These are phyloP conservation scores for Piper longum DNA, from an alignment of 164 flowering plant species.

Conservation along the genomic window DNA sequence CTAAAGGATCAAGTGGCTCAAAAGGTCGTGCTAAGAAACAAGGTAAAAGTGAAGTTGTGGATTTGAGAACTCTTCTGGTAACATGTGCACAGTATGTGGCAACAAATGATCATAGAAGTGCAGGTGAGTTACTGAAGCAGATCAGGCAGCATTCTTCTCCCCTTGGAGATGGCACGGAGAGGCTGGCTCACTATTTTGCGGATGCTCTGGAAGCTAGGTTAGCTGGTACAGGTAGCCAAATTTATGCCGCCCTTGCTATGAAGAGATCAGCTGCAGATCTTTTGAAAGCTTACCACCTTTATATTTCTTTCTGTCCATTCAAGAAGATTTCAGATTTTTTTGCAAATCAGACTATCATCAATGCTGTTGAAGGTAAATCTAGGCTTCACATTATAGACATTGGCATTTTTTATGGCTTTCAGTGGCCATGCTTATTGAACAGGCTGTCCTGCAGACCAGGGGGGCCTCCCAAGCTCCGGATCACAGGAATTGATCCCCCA, in stretches of 20 bases:
- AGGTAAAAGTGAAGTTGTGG: constrained; percentile 49
- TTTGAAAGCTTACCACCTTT: constrained; percentile 61
- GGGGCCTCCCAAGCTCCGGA: constrained; percentile 68
- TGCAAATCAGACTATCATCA: constrained; percentile 36
- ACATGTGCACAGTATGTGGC: constrained; percentile 79
- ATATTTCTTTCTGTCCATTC: constrained; percentile 64
- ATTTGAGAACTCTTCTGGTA: constrained; percentile 59
- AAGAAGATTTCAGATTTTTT: constrained; percentile 18
- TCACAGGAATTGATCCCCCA: constrained; percentile 81
- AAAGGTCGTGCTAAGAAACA: constrained; percentile 49
- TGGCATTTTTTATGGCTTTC: constrained; percentile 82
- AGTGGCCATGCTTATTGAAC: constrained; percentile 74
- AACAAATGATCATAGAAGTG: constrained; percentile 52
- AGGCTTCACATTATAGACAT: constrained; percentile 70
- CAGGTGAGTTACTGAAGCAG: constrained; percentile 55
- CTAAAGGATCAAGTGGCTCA: constrained; percentile 25
- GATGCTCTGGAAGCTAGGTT: too few relatives aligned
- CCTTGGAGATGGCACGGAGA: constrained; percentile 71
- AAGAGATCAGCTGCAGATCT: constrained; percentile 50
- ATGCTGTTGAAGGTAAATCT: constrained; percentile 19
- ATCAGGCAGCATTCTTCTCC: constrained; percentile 70
- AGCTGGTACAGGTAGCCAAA: too few relatives aligned
- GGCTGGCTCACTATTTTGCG: constrained; percentile 7
- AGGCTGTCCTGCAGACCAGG: constrained; percentile 37
- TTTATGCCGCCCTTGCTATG: constrained; percentile 22